phyloP scores from a whole-genome alignment of 2,329 filamentous ascomycete genomes.

The Phyllosticta citriasiana region DNA sequence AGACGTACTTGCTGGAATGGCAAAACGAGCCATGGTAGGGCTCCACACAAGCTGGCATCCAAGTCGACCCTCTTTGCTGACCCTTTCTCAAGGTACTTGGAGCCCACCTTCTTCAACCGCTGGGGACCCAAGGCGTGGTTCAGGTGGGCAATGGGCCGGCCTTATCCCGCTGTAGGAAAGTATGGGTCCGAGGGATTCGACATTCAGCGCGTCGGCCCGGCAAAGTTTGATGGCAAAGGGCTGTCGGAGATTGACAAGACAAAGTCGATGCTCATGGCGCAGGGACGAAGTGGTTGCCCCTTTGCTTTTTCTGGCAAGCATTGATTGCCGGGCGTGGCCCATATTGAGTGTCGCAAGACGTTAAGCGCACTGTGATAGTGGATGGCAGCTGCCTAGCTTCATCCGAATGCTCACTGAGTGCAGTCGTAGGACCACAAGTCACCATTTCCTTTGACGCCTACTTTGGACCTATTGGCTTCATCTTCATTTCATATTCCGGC shows the following conservation, averaged over 20 bases:
- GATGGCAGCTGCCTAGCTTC: too few relatives aligned
- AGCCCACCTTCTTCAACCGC: slow-evolving; percentile 49
- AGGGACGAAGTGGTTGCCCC: slow-evolving; percentile 21
- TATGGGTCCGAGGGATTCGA: slow-evolving; percentile 43
- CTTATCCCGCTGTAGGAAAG: slow-evolving; percentile 39
- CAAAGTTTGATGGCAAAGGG: slow-evolving; percentile 40
- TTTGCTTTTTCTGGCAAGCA: slow-evolving; percentile 14
- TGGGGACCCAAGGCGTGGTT: slow-evolving; percentile 51
- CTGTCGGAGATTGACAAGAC: slow-evolving; percentile 18
- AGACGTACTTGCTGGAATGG: slow-evolving; percentile 43
- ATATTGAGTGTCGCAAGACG: too few relatives aligned
- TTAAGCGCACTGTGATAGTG: too few relatives aligned
- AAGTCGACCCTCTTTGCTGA: neutral
- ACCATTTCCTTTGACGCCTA: too few relatives aligned
- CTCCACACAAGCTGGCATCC: slow-evolving; percentile 17
- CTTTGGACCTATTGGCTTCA: too few relatives aligned
- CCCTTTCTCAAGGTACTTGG: slow-evolving; percentile 29
- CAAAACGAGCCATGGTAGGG: slow-evolving; percentile 53
- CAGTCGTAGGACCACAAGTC: too few relatives aligned
- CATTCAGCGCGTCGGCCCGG: slow-evolving; percentile 54
- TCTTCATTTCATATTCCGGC: too few relatives aligned
- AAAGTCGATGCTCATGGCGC: slow-evolving; percentile 18
- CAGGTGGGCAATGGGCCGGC: slow-evolving; percentile 35
- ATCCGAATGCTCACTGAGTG: too few relatives aligned
- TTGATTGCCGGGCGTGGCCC: neutral